Percentiles rank a stretch among this genome's conserved stretches.
Conservation (phyloP, 371 early-diverging fungal species). For the Lichtheimia corymbifera region DNA sequence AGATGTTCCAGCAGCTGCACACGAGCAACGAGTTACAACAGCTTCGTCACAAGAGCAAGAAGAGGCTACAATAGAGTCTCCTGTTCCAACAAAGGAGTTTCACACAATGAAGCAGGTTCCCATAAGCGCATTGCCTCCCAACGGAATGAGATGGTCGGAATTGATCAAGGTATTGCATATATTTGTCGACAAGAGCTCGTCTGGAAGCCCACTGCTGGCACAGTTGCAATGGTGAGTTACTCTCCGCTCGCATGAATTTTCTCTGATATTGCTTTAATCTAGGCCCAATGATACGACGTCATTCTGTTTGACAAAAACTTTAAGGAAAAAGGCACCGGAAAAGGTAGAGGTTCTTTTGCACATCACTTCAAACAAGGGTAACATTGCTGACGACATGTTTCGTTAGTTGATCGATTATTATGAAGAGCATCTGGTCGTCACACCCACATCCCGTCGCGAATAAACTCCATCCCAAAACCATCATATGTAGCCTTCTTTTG, state of each 20-base stretch:
- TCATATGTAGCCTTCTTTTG: too few relatives aligned
- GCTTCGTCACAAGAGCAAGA: background rate
- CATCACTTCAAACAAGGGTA: too few relatives aligned
- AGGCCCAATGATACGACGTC: background rate
- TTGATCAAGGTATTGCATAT: background rate
- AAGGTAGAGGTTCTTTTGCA: background rate
- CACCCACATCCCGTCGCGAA: too few relatives aligned
- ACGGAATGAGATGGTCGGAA: constrained; percentile 2
- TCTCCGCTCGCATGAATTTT: too few relatives aligned
- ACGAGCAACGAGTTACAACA: background rate
- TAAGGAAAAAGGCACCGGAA: background rate
- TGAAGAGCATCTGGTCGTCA: background rate
- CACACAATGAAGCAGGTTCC: background rate
- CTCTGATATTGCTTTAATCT: background rate
- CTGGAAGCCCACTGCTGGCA: too few relatives aligned
- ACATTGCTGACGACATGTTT: too few relatives aligned
- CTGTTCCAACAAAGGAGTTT: background rate
- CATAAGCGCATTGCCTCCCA: background rate
- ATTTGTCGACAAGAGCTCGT: background rate
- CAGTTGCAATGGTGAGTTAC: too few relatives aligned
- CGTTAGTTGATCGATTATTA: constrained; percentile 6
- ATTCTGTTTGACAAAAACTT: background rate
- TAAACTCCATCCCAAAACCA: too few relatives aligned
- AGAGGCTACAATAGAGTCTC: background rate
- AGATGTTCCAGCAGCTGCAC: too few relatives aligned